phyloP scores from a whole-genome alignment of 2,329 filamentous ascomycete species.

The Xenoacremonium recifei region DNA sequence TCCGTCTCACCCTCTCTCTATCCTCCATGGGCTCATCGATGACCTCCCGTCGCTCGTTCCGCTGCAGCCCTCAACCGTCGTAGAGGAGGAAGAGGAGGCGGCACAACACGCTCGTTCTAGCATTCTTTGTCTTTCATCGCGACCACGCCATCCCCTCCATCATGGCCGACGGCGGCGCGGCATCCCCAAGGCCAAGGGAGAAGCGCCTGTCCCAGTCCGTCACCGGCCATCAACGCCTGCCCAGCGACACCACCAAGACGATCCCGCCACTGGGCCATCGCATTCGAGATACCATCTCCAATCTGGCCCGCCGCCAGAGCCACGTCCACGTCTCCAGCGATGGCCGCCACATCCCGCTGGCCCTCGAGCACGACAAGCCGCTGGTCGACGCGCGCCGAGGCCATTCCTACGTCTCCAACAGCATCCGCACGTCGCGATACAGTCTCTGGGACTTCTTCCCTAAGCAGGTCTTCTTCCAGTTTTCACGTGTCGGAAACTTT shows the following conservation, averaged over 20 bases:
- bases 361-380: constrained; percentile 35
- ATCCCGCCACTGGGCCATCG: constrained; percentile 16
- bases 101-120: too few species aligned
- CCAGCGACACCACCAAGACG: constrained; percentile 8
- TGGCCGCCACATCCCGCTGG: constrained; percentile 53
- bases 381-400: constrained; percentile 51
- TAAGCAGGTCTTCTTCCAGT: constrained; percentile 81
- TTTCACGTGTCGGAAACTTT: constrained; percentile 83
- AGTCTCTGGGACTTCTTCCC: constrained; percentile 82
- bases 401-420: constrained; percentile 52
- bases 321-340: constrained; percentile 70
- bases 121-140: too few species aligned
- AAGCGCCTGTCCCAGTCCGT: too few species aligned
- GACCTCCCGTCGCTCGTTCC: too few species aligned
- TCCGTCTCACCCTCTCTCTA: too few species aligned
- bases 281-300: constrained; percentile 34
- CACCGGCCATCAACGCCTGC: constrained; percentile 8
- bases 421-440: constrained; percentile 80
- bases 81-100: too few species aligned
- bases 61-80: too few species aligned
- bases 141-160: too few species aligned
- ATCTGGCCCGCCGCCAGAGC: constrained; percentile 60
- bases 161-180: neutral
- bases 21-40: too few species aligned
- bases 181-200: neutral